Percentiles rank a stretch among this genome's conserved stretches.
These are phyloP conservation scores for Penicillium bialowiezense DNA, from an alignment of 495 filamentous ascomycete species.

Conservation along the genomic window DNA sequence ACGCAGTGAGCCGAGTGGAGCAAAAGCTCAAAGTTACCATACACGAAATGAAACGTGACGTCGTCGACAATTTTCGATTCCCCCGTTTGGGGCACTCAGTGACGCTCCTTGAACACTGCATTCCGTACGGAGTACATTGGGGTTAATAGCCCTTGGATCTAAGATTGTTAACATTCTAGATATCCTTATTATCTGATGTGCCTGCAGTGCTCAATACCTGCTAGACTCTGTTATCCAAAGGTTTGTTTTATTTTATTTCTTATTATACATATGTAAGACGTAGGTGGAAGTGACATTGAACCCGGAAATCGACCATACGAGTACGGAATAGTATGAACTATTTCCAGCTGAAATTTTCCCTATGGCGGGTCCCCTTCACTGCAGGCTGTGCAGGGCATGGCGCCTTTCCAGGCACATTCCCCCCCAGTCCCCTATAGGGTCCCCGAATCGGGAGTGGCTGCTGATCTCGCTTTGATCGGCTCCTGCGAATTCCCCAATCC, in stretches of 20 bases:
- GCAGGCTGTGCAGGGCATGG: conserved; percentile 8
- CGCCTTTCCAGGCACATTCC: conserved; percentile 8
- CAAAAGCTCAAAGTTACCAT: too few relatives aligned
- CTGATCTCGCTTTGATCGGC: conserved; percentile 10
- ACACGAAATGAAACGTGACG: conserved; percentile 16
- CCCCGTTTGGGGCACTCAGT: background rate
- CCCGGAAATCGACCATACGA: background rate
- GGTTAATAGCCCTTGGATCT: too few relatives aligned
- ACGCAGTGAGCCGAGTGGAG: too few relatives aligned
- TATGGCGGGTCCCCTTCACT: conserved; percentile 6
- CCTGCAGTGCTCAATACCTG: too few relatives aligned
- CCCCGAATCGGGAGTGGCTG: conserved; percentile 7
- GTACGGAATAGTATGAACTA: background rate
- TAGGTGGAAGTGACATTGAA: background rate
- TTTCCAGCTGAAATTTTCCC: background rate
- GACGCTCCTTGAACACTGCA: background rate
- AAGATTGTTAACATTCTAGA: too few relatives aligned
- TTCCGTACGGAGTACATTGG: too few relatives aligned
- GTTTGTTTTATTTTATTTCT: too few relatives aligned
- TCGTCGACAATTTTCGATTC: conserved; percentile 16
- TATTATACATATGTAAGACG: too few relatives aligned
- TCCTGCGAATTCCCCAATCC: conserved; percentile 9
- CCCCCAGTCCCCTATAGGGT: conserved; percentile 5
- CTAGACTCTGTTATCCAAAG: too few relatives aligned
- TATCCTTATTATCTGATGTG: too few relatives aligned